A percentile compares a stretch with the other conserved stretches of the same genome.
These are phyloP conservation scores for Linderina pennispora DNA, from an alignment of 192 early-diverging fungal species.

Conservation along the genomic window DNA sequence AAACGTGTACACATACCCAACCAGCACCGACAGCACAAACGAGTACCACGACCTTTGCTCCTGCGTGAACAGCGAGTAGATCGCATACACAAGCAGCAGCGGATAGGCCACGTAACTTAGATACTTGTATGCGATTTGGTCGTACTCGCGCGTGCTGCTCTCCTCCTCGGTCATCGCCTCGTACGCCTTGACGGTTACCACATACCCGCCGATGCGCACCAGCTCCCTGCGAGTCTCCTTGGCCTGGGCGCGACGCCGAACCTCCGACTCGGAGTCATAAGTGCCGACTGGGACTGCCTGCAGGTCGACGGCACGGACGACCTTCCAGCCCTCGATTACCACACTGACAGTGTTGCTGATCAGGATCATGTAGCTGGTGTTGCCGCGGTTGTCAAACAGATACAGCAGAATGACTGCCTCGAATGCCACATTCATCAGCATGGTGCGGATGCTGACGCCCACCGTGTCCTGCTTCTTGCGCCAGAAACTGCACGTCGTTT, in stretches of 20 bases:
- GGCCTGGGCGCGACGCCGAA: not conserved
- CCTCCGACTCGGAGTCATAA: not conserved
- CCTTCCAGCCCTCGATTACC: conserved; percentile 87
- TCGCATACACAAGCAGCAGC: conserved; percentile 66
- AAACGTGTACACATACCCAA: conserved; percentile 89
- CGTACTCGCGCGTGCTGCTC: conserved; percentile 54
- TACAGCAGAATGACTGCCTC: conserved; percentile 87
- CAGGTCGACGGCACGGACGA: conserved; percentile 76
- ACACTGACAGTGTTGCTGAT: conserved; percentile 76
- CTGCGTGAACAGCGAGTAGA: conserved; percentile 78
- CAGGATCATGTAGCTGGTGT: conserved; percentile 81
- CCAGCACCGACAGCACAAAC: conserved; percentile 73
- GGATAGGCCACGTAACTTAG: conserved; percentile 73
- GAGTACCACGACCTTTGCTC: conserved; percentile 92
- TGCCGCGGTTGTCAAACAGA: conserved; percentile 72
- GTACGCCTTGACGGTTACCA: conserved; percentile 6
- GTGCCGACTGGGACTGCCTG: conserved; percentile 32
- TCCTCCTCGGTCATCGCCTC: conserved; percentile 47
- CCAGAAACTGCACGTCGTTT: conserved; percentile 93
- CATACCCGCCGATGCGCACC: not conserved
- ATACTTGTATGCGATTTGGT: conserved; percentile 79
- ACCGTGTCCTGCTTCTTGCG: conserved; percentile 70
- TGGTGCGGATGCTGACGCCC: conserved; percentile 76
- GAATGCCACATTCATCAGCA: conserved; percentile 74
- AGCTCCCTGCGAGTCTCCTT: not conserved